Percentiles rank a stretch among this genome's conserved stretches.
phyloP scores from a whole-genome alignment of 257 asterid species.

The Mitragyna speciosa region DNA sequence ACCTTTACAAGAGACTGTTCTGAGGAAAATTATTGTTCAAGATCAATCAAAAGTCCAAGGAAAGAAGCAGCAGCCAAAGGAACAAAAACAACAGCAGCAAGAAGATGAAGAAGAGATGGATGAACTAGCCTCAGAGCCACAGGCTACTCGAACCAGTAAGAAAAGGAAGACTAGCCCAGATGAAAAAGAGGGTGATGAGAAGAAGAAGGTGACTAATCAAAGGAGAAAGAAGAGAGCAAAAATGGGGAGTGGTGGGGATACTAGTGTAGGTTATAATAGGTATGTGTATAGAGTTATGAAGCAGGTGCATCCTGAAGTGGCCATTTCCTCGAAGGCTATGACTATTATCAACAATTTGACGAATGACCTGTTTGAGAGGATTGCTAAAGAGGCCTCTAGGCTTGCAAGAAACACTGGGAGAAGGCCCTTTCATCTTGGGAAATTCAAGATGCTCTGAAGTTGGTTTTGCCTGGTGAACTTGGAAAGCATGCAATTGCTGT shows the following conservation, averaged over 20 bases:
- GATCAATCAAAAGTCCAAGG: background rate
- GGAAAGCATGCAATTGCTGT: slow-evolving; percentile 82
- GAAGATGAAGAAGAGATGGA: background rate
- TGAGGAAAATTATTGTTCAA: slow-evolving; percentile 26
- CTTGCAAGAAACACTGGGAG: slow-evolving; percentile 41
- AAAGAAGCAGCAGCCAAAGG: background rate
- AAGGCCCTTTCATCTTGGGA: slow-evolving; percentile 64
- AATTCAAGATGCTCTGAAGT: slow-evolving; percentile 79
- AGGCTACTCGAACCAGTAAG: background rate
- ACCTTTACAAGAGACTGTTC: slow-evolving; percentile 1
- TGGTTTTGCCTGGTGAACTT: slow-evolving; percentile 78
- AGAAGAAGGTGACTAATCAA: background rate
- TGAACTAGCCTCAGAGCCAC: too few relatives aligned
- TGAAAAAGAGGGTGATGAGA: too few relatives aligned
- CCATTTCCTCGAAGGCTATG: slow-evolving; percentile 75
- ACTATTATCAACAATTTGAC: slow-evolving; percentile 60
- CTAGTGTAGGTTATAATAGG: slow-evolving; percentile 49
- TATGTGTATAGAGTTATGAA: slow-evolving; percentile 72
- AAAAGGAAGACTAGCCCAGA: slow-evolving; percentile 2
- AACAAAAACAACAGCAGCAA: too few relatives aligned
- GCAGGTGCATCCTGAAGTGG: slow-evolving; percentile 87
- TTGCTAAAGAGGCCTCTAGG: slow-evolving; percentile 65
- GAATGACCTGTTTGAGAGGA: slow-evolving; percentile 73
- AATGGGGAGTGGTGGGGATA: slow-evolving; percentile 31
- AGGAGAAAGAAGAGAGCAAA: slow-evolving; percentile 35